These are phyloP conservation scores for Zygoascus flipseniorum DNA, from an alignment of 805 yeast genomes.

Conservation along the genomic window DNA sequence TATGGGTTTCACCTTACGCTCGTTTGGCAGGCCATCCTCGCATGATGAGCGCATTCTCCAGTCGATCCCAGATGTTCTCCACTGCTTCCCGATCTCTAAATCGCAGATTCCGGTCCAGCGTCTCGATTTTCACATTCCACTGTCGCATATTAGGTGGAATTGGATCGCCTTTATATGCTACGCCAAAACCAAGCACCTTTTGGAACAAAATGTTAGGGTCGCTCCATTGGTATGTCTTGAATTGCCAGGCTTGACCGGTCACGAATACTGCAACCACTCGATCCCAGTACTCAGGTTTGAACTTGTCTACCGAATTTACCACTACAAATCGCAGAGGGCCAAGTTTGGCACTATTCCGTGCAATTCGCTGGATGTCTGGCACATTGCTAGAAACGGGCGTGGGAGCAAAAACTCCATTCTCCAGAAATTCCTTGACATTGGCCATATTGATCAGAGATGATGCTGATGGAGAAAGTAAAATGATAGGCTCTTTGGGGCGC, in stretches of 20 bases:
- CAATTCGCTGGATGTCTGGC: conserved; percentile 39
- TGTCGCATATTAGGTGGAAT: conserved; percentile 66
- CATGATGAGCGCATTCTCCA: conserved; percentile 64
- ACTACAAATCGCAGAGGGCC: conserved; percentile 63
- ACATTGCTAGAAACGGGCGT: conserved; percentile 28
- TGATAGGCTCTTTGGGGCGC: conserved; percentile 50
- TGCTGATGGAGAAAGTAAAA: conserved; percentile 71
- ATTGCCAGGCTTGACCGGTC: conserved; percentile 97
- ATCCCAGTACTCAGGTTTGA: conserved; percentile 97
- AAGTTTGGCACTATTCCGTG: conserved; percentile 48
- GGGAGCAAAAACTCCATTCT: conserved; percentile 61
- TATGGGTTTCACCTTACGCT: background rate
- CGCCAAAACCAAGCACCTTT: conserved; percentile 72
- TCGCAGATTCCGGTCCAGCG: conserved; percentile 71
- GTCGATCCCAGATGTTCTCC: conserved; percentile 73
- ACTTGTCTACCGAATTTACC: conserved; percentile 80
- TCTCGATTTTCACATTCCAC: conserved; percentile 83
- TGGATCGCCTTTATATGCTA: conserved; percentile 69
- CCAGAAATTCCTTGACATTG: conserved; percentile 61
- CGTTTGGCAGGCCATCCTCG: conserved; percentile 44
- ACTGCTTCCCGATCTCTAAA: conserved; percentile 85
- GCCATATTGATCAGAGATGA: conserved; percentile 58
- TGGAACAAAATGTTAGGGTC: conserved; percentile 77
- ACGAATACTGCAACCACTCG: conserved; percentile 92
- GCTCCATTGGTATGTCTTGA: conserved; percentile 74